phyloP scores from a whole-genome alignment of 768 basidiomycete genomes.

The Russula lepida region DNA sequence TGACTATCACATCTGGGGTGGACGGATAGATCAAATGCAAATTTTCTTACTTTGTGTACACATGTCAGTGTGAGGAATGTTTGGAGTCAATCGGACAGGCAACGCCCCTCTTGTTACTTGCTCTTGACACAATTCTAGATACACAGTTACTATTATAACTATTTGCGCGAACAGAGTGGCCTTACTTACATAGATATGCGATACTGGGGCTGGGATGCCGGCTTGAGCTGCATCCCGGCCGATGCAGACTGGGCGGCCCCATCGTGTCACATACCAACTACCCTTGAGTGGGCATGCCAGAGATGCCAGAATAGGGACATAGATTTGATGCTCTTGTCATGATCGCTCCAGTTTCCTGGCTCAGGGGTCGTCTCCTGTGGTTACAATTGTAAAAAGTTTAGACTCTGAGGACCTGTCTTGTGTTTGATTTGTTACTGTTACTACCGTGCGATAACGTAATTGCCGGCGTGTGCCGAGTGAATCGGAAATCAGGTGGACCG shows the following conservation, averaged over 20 bases:
- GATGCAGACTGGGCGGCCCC: neutral
- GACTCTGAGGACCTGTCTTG: neutral
- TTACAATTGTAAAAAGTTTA: neutral
- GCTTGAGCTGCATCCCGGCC: neutral
- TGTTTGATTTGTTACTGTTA: no score
- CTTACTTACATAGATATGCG: neutral
- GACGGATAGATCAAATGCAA: neutral
- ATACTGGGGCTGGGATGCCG: neutral
- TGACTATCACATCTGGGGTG: neutral
- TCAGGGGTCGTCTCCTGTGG: neutral
- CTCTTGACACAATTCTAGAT: neutral
- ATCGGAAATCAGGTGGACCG: neutral
- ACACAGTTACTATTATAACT: neutral
- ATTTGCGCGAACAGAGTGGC: neutral
- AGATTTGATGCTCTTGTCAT: neutral
- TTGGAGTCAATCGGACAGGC: neutral
- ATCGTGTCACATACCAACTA: neutral
- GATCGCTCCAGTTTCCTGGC: neutral
- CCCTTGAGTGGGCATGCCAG: neutral
- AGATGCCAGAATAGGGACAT: neutral
- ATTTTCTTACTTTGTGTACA: neutral
- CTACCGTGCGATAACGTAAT: slow-evolving; percentile 3
- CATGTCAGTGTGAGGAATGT: neutral
- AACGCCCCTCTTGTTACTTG: neutral
- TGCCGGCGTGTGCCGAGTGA: neutral